Base-by-base conservation (phyloP, 2,329 filamentous ascomycete genomes). In the Aspergillus ochraceoroseus region DNA sequence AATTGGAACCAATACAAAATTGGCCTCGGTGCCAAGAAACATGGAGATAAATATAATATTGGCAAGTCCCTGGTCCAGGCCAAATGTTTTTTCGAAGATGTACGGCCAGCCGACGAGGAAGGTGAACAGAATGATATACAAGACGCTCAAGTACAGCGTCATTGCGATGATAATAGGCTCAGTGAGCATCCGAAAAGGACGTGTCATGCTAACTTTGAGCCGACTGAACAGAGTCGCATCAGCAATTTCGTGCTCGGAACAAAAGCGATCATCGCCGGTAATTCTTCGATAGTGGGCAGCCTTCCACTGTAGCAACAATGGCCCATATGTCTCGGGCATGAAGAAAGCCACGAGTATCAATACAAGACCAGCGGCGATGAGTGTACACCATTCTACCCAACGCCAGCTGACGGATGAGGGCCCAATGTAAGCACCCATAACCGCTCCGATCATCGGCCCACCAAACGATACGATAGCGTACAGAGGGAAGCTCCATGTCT, bases 291-390 rank as follows among this genome's bases (percentile, higher is more conserved):
- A 56, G 11, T 62, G 55, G 9, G 48, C 43, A 4, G 67, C 68
- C 49, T 70, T 70, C 68, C 68, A 72, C 14, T 63, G 56, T 3
- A 72, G 47, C 2, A 73, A 47, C 4, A 68, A 54, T 1, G 66
- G 66, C 1, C 67, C 56, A 44, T 72, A 75, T 0, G 72, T 76
- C 53, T 76, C 73, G 0, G 71, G 73, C 40, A 72, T 66, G 2
- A 71, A 42, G 7, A 74, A 37, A 1, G 68, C 55, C 22, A 64
- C 5, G 4, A 59, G 7, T 12, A 70, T 20, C 2, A 42, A 57
- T 1, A 62, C 51, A 1, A 53, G 43, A 1, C 53, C 60, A 2
- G 60, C 63, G 17, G 65, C 59, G 14, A 71, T 64, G 2, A 70
- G 49, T 4, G 61, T 64, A 1, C 66, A 61, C 70, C 70, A 74